Conservation (phyloP, 768 basidiomycete genomes). For the Infundibulicybe gibba region DNA sequence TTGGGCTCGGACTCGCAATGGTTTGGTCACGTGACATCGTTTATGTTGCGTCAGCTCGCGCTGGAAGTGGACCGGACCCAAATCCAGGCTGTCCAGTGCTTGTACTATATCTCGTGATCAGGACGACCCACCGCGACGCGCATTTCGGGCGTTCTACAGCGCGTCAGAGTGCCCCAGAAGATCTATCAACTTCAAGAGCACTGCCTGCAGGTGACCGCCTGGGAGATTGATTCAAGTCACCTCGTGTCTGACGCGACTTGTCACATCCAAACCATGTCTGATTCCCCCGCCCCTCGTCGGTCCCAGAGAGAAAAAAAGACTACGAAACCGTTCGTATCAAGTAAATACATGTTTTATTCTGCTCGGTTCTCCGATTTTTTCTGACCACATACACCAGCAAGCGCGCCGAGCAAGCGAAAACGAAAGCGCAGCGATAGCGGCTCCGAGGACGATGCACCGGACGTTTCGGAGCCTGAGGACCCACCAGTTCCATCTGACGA, state of each 20-base stretch:
- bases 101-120: too few species aligned
- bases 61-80: too few species aligned
- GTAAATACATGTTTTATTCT: conserved; percentile 30
- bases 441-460: conserved; percentile 34
- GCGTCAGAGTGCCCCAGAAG: too few species aligned
- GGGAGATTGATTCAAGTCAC: not conserved
- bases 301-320: conserved; percentile 71
- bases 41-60: too few species aligned
- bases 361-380: not conserved
- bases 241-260: conserved; percentile 18
- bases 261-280: conserved; percentile 27
- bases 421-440: conserved; percentile 49
- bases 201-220: not conserved
- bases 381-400: conserved; percentile 11
- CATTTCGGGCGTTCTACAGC: too few species aligned
- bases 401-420: conserved; percentile 32
- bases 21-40: too few species aligned
- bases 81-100: too few species aligned
- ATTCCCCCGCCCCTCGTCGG: conserved; percentile 36
- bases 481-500: conserved; percentile 23
- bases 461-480: conserved; percentile 24
- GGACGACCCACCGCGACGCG: too few species aligned
- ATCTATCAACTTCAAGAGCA: not conserved
- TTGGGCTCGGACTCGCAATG: too few species aligned
- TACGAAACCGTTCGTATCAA: conserved; percentile 52